Base-by-base conservation (phyloP, 768 basidiomycete species). In the Russula griseocarnosa region DNA sequence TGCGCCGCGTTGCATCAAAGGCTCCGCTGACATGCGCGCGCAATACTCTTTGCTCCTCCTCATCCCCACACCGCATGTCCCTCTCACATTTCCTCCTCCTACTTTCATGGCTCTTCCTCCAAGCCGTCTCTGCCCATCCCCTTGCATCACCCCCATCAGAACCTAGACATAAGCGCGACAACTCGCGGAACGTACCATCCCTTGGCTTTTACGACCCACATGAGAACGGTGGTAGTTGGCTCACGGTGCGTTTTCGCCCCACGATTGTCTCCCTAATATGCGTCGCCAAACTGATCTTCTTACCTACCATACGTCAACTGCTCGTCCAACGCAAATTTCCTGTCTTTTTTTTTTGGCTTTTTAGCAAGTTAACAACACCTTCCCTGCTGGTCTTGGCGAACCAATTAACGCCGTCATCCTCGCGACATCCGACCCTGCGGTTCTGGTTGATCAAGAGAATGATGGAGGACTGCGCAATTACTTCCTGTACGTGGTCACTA, bases 351-450 rank as follows among this genome's bases (percentile, higher is more conserved):
- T 24, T 16, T 4, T 58, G 40, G 11, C 63, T n/a, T 26, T 54
- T 50, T 34, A 28, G 44, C 60, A 59, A 32, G 66, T 58, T 26
- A 50, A 44, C 49, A 24, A 44, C 2, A 51, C 63, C 26, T 58
- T 65, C 42, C 47, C 30, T 36, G 13, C 40, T 22, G 65, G 66
- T 16, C 58, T 68, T 8, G 66, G 92, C 40, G 94, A 96, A 76
- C 94, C 94, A 6, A 74, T 96, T 50, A 97, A 97, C 69, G 78
- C 80, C 59, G 90, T 97, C 69, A 76, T 97, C 24, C 86, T 89
- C 26, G 88, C 81, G 10, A 79, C 85, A 51, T 96, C 94, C 4
- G 88, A 92, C 69, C 65, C 79, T 4, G 78, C 74, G 5, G 88
- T 95, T 2, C 80, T 94, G 51, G 79, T 83, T 26, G 83, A 87